These are phyloP conservation scores for Monascus ruber DNA, from an alignment of 2,329 filamentous ascomycete species.

Conservation along the genomic window DNA sequence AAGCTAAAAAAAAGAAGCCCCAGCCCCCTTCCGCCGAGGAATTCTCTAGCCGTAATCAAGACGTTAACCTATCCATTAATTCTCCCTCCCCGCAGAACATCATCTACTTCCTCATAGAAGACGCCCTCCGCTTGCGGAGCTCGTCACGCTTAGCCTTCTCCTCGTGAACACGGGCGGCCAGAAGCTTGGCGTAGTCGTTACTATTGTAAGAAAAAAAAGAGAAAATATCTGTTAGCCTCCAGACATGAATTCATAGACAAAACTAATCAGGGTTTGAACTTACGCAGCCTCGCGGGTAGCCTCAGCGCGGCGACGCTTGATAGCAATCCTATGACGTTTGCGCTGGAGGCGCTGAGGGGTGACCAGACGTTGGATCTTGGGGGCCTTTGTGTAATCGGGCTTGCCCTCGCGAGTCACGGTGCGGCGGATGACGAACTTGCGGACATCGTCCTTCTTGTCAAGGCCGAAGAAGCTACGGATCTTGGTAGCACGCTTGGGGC, in stretches of 20 bases:
- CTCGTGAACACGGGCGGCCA: constrained; percentile 95
- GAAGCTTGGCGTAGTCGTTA: constrained; percentile 89
- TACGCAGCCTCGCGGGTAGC: constrained; percentile 98
- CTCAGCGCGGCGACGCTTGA: constrained; percentile 97
- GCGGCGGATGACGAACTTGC: constrained; percentile 99
- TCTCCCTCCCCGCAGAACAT: constrained; percentile 17
- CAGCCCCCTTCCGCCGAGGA: constrained; percentile 1
- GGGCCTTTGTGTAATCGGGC: constrained; percentile 98
- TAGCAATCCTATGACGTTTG: constrained; percentile 95
- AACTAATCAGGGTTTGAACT: constrained; percentile 29
- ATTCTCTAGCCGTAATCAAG: constrained; percentile 20
- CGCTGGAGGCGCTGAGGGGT: constrained; percentile 99
- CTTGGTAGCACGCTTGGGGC: constrained; percentile 99
- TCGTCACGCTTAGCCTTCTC: constrained; percentile 90
- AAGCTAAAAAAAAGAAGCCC: no score
- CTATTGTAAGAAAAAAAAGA: constrained; percentile 37
- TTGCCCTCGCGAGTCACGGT: constrained; percentile 95
- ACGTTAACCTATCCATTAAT: constrained; percentile 27
- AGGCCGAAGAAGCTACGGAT: constrained; percentile 99
- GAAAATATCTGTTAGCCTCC: not conserved
- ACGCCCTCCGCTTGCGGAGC: constrained; percentile 91
- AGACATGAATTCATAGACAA: not conserved
- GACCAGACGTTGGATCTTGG: constrained; percentile 98
- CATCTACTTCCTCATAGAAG: constrained; percentile 80
- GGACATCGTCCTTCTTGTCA: constrained; percentile 99